Conservation (phyloP, 2,329 filamentous ascomycete genomes). For the Beauveria caledonica region DNA sequence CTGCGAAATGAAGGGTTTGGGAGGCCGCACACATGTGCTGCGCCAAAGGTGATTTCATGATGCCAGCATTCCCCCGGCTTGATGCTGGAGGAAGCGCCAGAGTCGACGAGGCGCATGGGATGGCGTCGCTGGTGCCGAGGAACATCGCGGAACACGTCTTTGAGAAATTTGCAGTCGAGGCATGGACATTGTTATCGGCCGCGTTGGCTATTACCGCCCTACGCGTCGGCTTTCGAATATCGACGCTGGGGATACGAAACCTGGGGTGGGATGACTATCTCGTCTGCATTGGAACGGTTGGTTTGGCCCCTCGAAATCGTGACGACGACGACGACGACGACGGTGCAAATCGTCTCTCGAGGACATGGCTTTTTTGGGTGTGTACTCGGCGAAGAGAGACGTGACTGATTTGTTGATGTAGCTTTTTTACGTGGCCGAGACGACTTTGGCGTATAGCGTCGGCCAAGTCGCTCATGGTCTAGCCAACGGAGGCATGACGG, state of each 20-base stretch:
- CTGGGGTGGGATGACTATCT: slow-evolving; percentile 10
- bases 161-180: neutral
- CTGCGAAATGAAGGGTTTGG: neutral
- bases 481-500: slow-evolving; percentile 43
- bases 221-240: neutral
- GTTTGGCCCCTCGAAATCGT: neutral
- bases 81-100: neutral
- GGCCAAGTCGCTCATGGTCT: slow-evolving; percentile 33
- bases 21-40: neutral
- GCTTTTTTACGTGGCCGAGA: slow-evolving; percentile 19
- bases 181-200: neutral
- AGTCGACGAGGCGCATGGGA: neutral
- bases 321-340: no score
- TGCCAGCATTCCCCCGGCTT: neutral
- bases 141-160: neutral
- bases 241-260: neutral
- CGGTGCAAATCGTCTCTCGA: no score
- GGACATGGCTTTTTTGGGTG: no score
- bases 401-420: neutral
- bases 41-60: neutral
- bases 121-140: neutral
- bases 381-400: neutral
- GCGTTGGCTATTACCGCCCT: neutral
- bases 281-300: slow-evolving; percentile 5
- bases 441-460: slow-evolving; percentile 26